Percentiles rank a stretch among this genome's conserved stretches.
Evolutionary conservation across 768 basidiomycete genomes (phyloP).

Genomic region (Tephrocybe sp.): DNA sequence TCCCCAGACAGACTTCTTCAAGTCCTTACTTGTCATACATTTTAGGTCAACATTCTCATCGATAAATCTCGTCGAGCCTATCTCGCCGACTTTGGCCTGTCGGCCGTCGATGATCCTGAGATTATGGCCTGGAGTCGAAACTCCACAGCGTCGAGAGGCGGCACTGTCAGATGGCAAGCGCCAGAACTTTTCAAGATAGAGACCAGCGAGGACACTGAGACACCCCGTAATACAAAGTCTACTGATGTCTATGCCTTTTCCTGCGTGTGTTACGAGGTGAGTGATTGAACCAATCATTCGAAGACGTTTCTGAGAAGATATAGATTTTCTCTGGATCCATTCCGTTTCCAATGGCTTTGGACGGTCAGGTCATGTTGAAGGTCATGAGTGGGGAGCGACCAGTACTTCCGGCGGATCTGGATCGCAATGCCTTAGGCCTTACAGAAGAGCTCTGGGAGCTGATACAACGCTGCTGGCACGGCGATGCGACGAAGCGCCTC

Average conservation of each 20-base stretch:
- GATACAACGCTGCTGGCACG: not conserved
- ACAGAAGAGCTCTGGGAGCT: not conserved
- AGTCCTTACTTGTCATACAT: too few relatives aligned
- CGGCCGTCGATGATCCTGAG: slow-evolving; percentile 13
- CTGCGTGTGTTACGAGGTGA: slow-evolving; percentile 1
- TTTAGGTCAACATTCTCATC: slow-evolving; percentile 24
- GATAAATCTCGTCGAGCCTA: slow-evolving; percentile 16
- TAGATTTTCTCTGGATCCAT: not conserved
- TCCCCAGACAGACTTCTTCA: too few relatives aligned
- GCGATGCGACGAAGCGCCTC: not conserved
- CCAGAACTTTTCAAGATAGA: slow-evolving; percentile 19
- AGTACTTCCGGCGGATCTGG: not conserved
- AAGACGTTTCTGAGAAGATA: not conserved
- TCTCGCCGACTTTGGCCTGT: slow-evolving; percentile 25
- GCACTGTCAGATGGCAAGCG: slow-evolving; percentile 20
- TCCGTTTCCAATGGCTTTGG: not conserved
- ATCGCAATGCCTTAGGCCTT: not conserved
- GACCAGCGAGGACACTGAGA: not conserved
- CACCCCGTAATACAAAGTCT: slow-evolving; percentile 7
- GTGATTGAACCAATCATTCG: not conserved
- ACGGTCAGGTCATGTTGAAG: slow-evolving; percentile 2
- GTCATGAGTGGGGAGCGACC: not conserved
- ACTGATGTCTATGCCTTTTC: slow-evolving; percentile 20
- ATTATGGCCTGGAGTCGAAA: slow-evolving; percentile 13
- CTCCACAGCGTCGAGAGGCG: slow-evolving; percentile 9